Evolutionary conservation across 371 early-diverging fungal genomes (phyloP).

Genomic region (Mucor circinelloides): DNA sequence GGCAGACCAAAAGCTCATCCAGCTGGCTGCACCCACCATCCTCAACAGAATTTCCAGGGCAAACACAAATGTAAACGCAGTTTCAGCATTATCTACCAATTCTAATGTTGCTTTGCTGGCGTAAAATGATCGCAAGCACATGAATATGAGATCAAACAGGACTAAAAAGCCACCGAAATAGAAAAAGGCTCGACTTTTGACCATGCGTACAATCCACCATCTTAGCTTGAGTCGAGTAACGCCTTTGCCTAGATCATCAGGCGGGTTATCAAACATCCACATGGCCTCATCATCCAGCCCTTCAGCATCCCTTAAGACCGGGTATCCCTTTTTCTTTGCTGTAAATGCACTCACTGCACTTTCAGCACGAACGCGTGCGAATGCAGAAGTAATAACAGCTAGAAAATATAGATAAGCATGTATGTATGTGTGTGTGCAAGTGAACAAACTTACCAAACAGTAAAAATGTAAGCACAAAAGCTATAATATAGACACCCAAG

Average conservation of each 20-base stretch:
- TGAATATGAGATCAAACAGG: constrained; percentile 46
- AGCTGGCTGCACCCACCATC: constrained; percentile 47
- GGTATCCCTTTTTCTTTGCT: constrained; percentile 39
- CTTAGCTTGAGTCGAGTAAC: constrained; percentile 34
- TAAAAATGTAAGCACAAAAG: constrained; percentile 57
- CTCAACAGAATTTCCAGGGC: constrained; percentile 54
- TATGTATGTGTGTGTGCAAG: neutral
- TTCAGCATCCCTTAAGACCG: constrained; percentile 32
- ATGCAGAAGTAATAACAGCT: constrained; percentile 67
- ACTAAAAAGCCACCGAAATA: constrained; percentile 55
- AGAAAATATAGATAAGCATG: neutral
- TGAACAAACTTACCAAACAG: constrained; percentile 47
- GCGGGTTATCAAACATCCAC: constrained; percentile 52
- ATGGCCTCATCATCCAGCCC: constrained; percentile 31
- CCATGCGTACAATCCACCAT: constrained; percentile 40
- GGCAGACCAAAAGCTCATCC: constrained; percentile 54
- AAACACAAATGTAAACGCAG: constrained; percentile 55
- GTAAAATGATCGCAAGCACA: constrained; percentile 57
- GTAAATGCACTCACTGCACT: constrained; percentile 58
- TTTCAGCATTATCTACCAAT: constrained; percentile 49
- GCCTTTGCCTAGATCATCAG: constrained; percentile 36
- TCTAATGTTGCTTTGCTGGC: constrained; percentile 38
- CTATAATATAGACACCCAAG: constrained; percentile 54
- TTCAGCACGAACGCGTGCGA: constrained; percentile 58
- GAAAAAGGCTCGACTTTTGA: constrained; percentile 48